A percentile compares a stretch with the other conserved stretches of the same genome.
Evolutionary conservation across 129 eudicot species (phyloP).

Genomic region (Centrapalus pauciflorus): DNA sequence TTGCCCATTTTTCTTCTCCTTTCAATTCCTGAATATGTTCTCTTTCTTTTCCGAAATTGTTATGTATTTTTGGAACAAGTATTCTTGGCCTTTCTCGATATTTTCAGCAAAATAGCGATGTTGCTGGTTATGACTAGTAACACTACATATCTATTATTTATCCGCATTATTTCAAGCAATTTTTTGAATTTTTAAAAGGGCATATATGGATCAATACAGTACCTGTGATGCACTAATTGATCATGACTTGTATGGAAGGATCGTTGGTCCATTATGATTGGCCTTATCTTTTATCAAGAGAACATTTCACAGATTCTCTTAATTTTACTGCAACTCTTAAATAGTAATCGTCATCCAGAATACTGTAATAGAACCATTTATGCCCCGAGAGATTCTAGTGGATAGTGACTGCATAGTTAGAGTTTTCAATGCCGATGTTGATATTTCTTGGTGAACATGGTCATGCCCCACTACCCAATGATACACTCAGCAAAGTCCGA

Average conservation of each 20-base stretch:
- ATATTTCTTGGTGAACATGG: constrained; percentile 15
- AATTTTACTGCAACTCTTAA: constrained; percentile 26
- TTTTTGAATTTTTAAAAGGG: constrained; percentile 13
- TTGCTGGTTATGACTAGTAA: background rate
- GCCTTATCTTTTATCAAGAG: constrained; percentile 21
- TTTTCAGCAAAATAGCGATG: background rate
- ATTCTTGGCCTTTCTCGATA: background rate
- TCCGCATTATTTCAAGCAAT: background rate
- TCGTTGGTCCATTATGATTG: constrained; percentile 17
- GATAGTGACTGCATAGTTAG: constrained; percentile 25
- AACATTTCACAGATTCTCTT: constrained; percentile 16
- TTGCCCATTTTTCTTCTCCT: background rate
- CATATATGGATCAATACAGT: constrained; percentile 15
- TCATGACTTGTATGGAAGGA: constrained; percentile 18
- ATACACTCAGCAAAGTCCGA: constrained; percentile 3
- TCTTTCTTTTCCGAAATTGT: background rate
- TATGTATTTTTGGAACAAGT: background rate
- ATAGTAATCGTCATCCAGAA: constrained; percentile 26
- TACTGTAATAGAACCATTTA: constrained; percentile 23
- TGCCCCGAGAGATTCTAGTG: constrained; percentile 16
- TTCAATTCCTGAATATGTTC: background rate
- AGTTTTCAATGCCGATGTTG: constrained; percentile 14
- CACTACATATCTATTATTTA: background rate
- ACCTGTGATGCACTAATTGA: constrained; percentile 15
- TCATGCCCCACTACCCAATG: background rate